phyloP scores from a whole-genome alignment of 106 monocot genomes.

The Platanthera guangdongensis region DNA sequence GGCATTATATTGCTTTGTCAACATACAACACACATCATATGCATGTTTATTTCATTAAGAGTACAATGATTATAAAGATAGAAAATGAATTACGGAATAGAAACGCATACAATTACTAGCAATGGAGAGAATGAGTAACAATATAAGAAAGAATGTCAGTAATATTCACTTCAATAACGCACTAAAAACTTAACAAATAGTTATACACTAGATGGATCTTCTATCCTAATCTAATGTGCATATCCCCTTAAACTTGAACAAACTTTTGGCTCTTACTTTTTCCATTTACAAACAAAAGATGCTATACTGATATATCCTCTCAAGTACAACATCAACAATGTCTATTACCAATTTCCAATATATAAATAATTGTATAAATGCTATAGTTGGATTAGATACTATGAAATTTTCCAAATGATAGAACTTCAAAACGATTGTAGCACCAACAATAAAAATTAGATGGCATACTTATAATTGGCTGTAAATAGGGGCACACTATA shows the following conservation, averaged over 20 bases:
- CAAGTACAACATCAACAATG: background rate
- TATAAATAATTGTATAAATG: background rate
- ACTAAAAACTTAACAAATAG: too few relatives aligned
- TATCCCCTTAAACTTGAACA: background rate
- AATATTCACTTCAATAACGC: too few relatives aligned
- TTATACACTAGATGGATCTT: too few relatives aligned
- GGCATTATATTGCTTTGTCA: background rate
- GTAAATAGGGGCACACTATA: background rate
- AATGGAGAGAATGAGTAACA: background rate
- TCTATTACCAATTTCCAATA: background rate
- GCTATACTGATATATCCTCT: background rate
- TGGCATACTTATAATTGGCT: background rate
- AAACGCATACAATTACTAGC: background rate
- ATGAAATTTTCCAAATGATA: background rate
- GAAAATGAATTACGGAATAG: background rate
- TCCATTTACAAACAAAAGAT: background rate
- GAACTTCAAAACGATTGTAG: background rate
- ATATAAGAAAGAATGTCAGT: background rate
- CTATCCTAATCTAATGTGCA: background rate
- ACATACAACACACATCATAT: background rate
- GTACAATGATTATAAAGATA: background rate
- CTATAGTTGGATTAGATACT: background rate
- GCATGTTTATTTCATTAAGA: background rate
- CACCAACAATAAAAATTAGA: slow-evolving; percentile 1
- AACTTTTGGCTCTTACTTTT: background rate